Percentiles rank a stretch among this genome's conserved stretches.
These are phyloP conservation scores for Dendrobium officinale DNA, from an alignment of 106 monocot genomes.

Conservation along the genomic window DNA sequence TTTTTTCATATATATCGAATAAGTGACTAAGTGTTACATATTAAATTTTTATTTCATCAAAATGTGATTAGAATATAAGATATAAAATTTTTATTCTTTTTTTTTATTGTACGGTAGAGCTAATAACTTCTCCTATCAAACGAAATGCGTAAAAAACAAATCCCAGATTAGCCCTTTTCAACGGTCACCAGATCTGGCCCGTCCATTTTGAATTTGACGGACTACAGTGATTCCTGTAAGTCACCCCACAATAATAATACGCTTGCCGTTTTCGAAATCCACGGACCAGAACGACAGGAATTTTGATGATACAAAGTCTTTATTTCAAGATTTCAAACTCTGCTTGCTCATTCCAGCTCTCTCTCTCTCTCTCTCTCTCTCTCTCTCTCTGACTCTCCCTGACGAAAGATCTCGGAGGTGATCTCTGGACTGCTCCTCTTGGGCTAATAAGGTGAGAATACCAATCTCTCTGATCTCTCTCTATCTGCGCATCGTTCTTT, in stretches of 20 bases:
- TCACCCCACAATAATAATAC: not conserved
- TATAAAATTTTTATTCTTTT: no score
- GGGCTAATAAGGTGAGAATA: not conserved
- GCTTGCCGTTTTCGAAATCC: not conserved
- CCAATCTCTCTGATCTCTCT: no score
- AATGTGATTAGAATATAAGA: no score
- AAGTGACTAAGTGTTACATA: no score
- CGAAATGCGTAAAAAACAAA: no score
- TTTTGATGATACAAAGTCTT: not conserved
- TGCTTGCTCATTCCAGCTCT: not conserved
- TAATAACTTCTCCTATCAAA: no score
- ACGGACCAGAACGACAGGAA: not conserved
- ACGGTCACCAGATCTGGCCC: not conserved
- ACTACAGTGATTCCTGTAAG: not conserved
- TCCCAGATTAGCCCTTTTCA: not conserved
- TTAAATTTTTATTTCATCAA: no score
- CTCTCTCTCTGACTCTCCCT: not conserved
- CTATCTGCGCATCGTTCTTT: no score
- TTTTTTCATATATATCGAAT: no score
- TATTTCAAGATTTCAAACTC: not conserved
- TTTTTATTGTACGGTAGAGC: no score
- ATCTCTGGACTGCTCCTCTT: not conserved
- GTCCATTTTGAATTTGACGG: not conserved
- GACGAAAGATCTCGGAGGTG: not conserved
- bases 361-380: not conserved